Base-by-base conservation (phyloP, 108 stramenopile species). In the Skeletonema tropicum region DNA sequence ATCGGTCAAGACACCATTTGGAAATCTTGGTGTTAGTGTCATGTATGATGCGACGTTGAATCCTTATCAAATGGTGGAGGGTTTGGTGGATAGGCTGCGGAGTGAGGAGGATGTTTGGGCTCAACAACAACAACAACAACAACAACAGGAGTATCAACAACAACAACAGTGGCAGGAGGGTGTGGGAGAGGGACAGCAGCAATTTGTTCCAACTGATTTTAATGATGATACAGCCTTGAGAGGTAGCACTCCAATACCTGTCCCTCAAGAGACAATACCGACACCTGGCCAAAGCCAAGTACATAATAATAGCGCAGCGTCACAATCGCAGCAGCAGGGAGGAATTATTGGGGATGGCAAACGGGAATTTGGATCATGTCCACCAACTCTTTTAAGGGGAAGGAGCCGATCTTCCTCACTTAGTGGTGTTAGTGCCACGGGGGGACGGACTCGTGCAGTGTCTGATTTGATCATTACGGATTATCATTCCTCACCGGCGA, bases 1-100 rank as follows among this genome's bases (percentile, higher is more conserved):
- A 14, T 17, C 41, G 3, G 79, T 88, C 0, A 52, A 74, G 15
- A 89, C 92, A 0, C 87, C 87, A 38, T 87, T 87, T 71, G 92
- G 92, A 41, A 64, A 67, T 39, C 63, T 90, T 32, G 74, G 66
- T 12, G 69, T 89, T 78, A 79, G 75, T 60, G 89, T 89, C 14
- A 89, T 80, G 83, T 87, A 87, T 59, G 91, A 70, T 62, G 74
- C 82, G 1, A 72, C 69, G 29, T 64, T 70, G 21, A 55, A 67
- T 35, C 79, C 68, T 66, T 72, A 71, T 68, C 42, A 58, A 6
- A 70, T 58, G 70, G 70, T 73, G 64, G 70, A 25, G 7, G 66
- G 65, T 46, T 6, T 74, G 42, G 59, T 57, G 29, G 57, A 66
- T 42, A 48, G 66, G 17, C 10, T 55, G 5, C 52, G 19, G 52